A percentile compares a stretch with the other conserved stretches of the same genome.
phyloP scores from a whole-genome alignment of 257 asterid genomes.

The Rubia yunnanensis region DNA sequence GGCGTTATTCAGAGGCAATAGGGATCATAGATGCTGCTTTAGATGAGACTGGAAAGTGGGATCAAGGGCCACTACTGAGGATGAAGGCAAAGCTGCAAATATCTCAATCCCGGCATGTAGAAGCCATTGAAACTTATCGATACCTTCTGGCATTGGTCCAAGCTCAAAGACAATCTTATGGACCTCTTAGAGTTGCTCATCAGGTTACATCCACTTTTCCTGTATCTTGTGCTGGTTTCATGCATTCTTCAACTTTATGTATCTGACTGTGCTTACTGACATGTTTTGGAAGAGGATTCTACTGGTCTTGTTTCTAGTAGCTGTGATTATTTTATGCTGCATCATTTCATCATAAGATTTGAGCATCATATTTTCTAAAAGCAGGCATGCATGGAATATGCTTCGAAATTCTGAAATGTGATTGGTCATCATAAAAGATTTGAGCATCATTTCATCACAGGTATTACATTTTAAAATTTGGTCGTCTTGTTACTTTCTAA shows the following conservation, averaged over 20 bases:
- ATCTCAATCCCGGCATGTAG: conserved; percentile 62
- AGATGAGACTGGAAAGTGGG: conserved; percentile 94
- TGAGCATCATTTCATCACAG: not conserved
- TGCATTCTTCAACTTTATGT: not conserved
- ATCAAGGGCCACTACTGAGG: conserved; percentile 85
- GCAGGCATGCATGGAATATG: not conserved
- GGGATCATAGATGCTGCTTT: conserved; percentile 89
- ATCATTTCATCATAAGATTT: not conserved
- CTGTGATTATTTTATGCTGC: not conserved
- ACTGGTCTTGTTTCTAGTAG: not conserved
- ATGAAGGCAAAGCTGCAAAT: conserved; percentile 81
- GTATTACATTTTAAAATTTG: not conserved
- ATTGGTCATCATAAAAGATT: not conserved
- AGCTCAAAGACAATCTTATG: conserved; percentile 75
- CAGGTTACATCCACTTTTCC: conserved; percentile 42
- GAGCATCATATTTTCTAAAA: not conserved
- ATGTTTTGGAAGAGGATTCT: not conserved
- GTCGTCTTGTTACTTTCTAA: conserved; percentile 2
- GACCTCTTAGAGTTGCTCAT: conserved; percentile 42
- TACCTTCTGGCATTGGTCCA: conserved; percentile 90
- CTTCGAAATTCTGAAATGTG: not conserved
- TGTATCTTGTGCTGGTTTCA: not conserved
- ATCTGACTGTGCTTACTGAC: not conserved
- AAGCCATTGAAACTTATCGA: conserved; percentile 82
- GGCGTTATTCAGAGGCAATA: conserved; percentile 75